Percentiles rank a stretch among this genome's conserved stretches.
Conservation (phyloP, 352 stramenopile species). For the Stramenopiles sp. region DNA sequence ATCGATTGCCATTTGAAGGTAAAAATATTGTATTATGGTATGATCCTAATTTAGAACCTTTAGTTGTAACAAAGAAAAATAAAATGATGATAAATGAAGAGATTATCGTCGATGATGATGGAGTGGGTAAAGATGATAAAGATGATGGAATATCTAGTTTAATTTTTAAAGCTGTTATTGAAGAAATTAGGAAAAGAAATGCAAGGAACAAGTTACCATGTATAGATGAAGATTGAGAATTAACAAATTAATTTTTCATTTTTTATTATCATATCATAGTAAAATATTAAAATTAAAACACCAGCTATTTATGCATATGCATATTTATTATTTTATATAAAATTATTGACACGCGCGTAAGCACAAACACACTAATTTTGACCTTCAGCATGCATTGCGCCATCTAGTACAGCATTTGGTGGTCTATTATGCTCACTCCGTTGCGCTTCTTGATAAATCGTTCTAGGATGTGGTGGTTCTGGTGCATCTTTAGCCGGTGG, state of each 20-base stretch:
- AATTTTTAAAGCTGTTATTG: not conserved
- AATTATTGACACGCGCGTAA: not conserved
- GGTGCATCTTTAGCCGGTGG: not conserved
- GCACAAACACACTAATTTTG: no score
- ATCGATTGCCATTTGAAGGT: not conserved
- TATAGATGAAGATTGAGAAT: not conserved
- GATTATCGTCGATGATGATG: not conserved
- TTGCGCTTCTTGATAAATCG: not conserved
- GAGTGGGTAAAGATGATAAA: not conserved
- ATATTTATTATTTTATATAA: not conserved
- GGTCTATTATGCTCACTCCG: not conserved
- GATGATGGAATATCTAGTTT: not conserved
- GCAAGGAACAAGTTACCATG: no score
- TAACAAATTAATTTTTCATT: not conserved
- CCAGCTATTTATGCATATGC: not conserved
- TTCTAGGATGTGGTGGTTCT: not conserved
- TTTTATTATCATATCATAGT: no score
- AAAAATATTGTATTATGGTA: not conserved
- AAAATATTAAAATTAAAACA: no score
- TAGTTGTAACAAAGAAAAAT: not conserved
- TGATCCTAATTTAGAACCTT: not conserved
- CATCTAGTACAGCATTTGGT: not conserved
- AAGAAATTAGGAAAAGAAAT: not conserved
- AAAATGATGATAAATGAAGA: not conserved
- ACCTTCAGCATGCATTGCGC: not conserved